Evolutionary conservation across 768 basidiomycete species (phyloP), one percentile per base, ranked within the genome.

Genomic region (Mycena albidolilacea): DNA sequence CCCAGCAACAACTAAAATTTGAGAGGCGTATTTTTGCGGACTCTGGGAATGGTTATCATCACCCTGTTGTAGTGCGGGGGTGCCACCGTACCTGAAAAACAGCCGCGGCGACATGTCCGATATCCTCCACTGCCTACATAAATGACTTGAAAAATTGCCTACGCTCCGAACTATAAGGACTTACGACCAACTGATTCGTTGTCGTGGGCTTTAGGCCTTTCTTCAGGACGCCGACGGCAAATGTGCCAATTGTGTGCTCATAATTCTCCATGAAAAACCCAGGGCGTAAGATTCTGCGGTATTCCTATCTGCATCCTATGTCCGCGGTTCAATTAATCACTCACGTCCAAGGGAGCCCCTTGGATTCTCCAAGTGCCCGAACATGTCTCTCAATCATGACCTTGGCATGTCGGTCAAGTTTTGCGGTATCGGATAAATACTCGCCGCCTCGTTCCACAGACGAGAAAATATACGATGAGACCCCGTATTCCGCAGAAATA

Each of bases 241-340:
- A 77, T 3, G 79, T 75, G 6, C 86, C 86, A 21, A 85, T 80
- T 4, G 77, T 78, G 5, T 83, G 81, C 10, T 84, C 80, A 50
- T 83, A 85, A 64, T 86, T 86, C 62, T 86, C 85, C 84, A 86
- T 84, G 74, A 87, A 87, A 67, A 86, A 84, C 10, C 78, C 82
- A 4, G 85, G 85, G 7, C 85, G 84, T 30, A 86, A 62, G 62
- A 86, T 83, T 19, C 84, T 85, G 7, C 37, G 5, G 1, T 11
- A 23, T 1, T 8, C 37, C 39, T 21, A 69, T 23, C 43, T 39
- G 14, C 9, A 35, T 50, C 7, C 19, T 7, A 57, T 19, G 23
- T 30, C 6, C 12, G 1, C 39, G 44, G 46, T 30, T 0, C 7
- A 10, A 35, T 37, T 21, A 55, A 23, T 12, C 21, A 79, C 85